A percentile compares a stretch with the other conserved stretches of the same genome.
Conservation (phyloP, 768 basidiomycete species). For the Paxillus rubicundulus region DNA sequence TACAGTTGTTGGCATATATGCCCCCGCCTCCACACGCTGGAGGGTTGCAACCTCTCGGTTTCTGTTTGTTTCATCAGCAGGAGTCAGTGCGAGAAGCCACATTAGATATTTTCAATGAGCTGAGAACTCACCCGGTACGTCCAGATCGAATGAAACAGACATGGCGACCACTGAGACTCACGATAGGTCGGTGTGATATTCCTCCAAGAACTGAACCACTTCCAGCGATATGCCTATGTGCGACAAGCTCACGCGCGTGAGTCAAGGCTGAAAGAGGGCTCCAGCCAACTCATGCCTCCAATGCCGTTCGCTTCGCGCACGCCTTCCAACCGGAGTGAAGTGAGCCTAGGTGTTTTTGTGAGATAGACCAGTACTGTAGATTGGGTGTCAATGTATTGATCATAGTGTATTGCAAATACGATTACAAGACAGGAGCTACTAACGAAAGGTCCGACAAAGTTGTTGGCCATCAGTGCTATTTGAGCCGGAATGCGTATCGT, state of each 20-base stretch:
- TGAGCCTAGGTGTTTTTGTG: constrained; percentile 33
- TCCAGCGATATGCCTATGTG: constrained; percentile 85
- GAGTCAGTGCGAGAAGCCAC: constrained; percentile 74
- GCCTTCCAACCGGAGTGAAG: constrained; percentile 47
- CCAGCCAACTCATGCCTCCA: constrained; percentile 35
- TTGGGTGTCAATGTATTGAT: no score
- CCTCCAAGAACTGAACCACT: constrained; percentile 79
- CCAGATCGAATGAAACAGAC: no score
- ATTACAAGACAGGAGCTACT: no score
- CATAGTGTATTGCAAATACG: no score
- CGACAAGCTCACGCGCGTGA: constrained; percentile 76
- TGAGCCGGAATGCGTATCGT: no score
- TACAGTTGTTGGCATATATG: constrained; percentile 75
- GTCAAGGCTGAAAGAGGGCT: constrained; percentile 33
- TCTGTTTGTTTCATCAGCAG: constrained; percentile 88
- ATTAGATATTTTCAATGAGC: constrained; percentile 78
- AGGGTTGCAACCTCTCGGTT: constrained; percentile 82
- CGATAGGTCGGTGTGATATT: constrained; percentile 74
- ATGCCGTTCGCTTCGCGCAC: constrained; percentile 33
- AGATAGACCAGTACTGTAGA: no score
- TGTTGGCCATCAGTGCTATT: no score
- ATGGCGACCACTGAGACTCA: not conserved
- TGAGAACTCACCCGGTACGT: not conserved
- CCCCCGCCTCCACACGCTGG: constrained; percentile 76
- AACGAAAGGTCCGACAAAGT: no score